Evolutionary conservation across 306 rosid species (phyloP), one percentile per base, ranked within the genome.

Genomic region (Vigna mungo): DNA sequence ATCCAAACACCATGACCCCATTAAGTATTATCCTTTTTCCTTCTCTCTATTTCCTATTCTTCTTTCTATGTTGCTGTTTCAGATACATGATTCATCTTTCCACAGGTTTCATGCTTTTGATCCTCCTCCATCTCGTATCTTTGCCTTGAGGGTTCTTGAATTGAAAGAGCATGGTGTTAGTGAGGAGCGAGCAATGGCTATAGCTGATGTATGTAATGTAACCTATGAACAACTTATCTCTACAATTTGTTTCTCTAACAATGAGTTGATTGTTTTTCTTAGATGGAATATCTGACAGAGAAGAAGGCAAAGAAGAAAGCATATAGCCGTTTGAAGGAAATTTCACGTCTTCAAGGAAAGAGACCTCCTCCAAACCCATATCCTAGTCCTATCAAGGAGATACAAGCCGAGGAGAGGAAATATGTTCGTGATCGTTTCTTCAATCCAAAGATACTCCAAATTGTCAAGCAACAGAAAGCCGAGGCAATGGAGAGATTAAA

Each of bases 211-310:
- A 83, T 37, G 87, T 84, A 75, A 83, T 37, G 87, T 84, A 75
- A 62, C 70, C 52, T 68, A 10, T n/a, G n/a, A n/a, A n/a, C n/a
- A 51, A 71, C 10, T 25, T 48, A 46, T 41, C 41, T 78, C 15
- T 34, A 11, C 62, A 10, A 73, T 61, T 15, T 54, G 37, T 18
- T 21, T 39, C 27, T 75, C 56, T 79, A 41, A 32, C 18, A 56
- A 7, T 61, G 48, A 61, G 62, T 68, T 66, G 80, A 13, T 20
- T 63, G 27, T 64, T 70, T 41, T 66, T 43, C 8, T 41, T 79
- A 95, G 99, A 88, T 85, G 91, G 97, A 95, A 81, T 95, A 95
- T 82, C 70, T 78, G 23, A 83, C 85, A 3, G 96, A 92, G 88
- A 93, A 77, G 76, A 86, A 84, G 70, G 87, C 80, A 0, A 92